Base-by-base conservation (phyloP, 352 stramenopile species). In the Thalassiosira tumida region DNA sequence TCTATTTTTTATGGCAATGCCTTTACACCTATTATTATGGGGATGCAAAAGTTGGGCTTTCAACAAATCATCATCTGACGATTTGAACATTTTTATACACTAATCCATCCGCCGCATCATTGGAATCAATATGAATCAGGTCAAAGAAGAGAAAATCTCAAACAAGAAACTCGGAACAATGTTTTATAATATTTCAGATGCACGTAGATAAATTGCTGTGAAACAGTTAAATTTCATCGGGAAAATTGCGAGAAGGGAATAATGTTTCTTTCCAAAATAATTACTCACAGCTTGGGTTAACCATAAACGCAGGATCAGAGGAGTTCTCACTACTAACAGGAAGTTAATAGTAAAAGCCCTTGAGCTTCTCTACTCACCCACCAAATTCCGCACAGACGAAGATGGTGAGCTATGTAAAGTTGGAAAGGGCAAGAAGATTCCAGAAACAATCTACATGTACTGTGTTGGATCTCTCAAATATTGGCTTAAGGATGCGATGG, bases 41-140 rank as follows among this genome's bases (percentile, higher is more conserved):
- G 73, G 83, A 26, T 89, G 83, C 50, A 51, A 89, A 77, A 77
- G 24, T 29, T 81, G 81, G 81, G 43, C 69, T 29, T 69, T 82
- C 6, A 24, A 50, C 38, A 26, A 84, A 84, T 75, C 47, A 10
- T 59, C 47, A 10, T 21, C 21, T 21, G 21, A 59, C 47, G 21
- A 59, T 59, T n/a, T 73, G 21, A 21, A 59, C 21, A 59, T 59
- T 21, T 59, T 59, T 21, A 59, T 59, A 10, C 47, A 59, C 47
- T 21, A 59, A 59, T 59, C 47, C 47, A 59, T 59, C 47, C 10
- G 47, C 10, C 10, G 47, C 10, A 59, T 59, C 47, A 10, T 59
- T 59, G 47, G 47, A 59, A 59, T 59, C 47, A 59, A 59, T 59
- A 21, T 10, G 10, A 59, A 21, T 21, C 47, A 59, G 21, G 47